Evolutionary conservation across 345 rosid genomes (phyloP).

Genomic region (Punica granatum): DNA sequence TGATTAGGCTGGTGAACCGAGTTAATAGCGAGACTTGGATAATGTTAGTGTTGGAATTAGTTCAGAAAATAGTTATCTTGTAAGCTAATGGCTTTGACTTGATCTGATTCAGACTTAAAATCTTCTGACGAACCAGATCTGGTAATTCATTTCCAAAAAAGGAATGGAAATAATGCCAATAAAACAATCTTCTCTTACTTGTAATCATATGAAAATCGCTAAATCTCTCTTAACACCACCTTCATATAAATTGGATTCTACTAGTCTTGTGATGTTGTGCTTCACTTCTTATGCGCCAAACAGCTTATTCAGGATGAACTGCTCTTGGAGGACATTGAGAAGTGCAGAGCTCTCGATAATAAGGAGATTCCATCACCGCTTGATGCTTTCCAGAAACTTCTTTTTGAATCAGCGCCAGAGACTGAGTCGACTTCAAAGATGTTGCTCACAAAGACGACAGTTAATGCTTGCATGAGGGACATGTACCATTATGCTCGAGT

Average conservation of each 20-base stretch:
- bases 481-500: conserved; percentile 89
- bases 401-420: conserved; percentile 33
- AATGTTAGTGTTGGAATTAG: too few relatives aligned
- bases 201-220: neutral
- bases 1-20: too few relatives aligned
- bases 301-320: conserved; percentile 79
- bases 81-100: too few relatives aligned
- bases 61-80: too few relatives aligned
- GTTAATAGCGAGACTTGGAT: too few relatives aligned
- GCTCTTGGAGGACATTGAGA: conserved; percentile 53
- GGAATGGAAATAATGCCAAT: neutral
- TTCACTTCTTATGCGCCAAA: conserved; percentile 3
- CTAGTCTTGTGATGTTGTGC: neutral
- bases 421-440: conserved; percentile 27
- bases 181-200: neutral
- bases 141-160: neutral
- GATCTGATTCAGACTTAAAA: too few relatives aligned
- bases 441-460: conserved; percentile 32
- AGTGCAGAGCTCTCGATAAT: conserved; percentile 37
- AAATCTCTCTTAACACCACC: neutral
- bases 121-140: too few relatives aligned
- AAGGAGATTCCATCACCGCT: conserved; percentile 61
- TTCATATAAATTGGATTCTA: neutral
- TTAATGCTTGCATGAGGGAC: conserved; percentile 64
- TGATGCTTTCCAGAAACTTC: conserved; percentile 44